These are phyloP conservation scores for Quillaja saponaria DNA, from an alignment of 306 rosid genomes.

Conservation along the genomic window DNA sequence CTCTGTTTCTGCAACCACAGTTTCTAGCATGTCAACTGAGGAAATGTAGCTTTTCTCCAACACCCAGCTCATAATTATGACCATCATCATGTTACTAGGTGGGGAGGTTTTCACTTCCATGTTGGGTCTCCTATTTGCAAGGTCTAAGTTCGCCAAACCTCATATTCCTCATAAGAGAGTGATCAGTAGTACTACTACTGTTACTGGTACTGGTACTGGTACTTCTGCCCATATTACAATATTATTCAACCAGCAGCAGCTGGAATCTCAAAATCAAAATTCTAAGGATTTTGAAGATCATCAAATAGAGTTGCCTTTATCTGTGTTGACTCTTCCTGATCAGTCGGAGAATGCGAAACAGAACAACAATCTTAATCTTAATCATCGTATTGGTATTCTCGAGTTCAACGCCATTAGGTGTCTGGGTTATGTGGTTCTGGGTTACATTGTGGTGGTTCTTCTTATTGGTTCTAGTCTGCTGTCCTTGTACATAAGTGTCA, in stretches of 20 bases:
- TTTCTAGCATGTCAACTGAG: slow-evolving; percentile 66
- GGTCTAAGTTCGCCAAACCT: neutral
- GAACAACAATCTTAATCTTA: neutral
- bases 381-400: neutral
- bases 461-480: slow-evolving; percentile 38
- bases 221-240: too few species aligned
- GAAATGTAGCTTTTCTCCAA: slow-evolving; percentile 69
- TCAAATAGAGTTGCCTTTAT: slow-evolving; percentile 34
- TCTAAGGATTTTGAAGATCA: too few species aligned
- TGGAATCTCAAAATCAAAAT: too few species aligned
- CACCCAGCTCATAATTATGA: slow-evolving; percentile 49
- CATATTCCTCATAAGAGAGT: too few species aligned
- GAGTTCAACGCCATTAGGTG: slow-evolving; percentile 25
- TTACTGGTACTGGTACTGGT: too few species aligned
- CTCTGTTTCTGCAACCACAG: slow-evolving; percentile 67
- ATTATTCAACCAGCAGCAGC: neutral
- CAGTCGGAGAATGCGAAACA: neutral
- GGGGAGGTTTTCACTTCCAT: slow-evolving; percentile 70
- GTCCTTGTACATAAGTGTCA: slow-evolving; percentile 19
- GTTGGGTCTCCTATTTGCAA: slow-evolving; percentile 37
- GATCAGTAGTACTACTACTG: too few species aligned
- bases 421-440: slow-evolving; percentile 32
- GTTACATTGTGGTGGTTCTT: slow-evolving; percentile 29
- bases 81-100: slow-evolving; percentile 59
- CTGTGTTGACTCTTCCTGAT: neutral